Base-by-base conservation (phyloP, 805 yeast species). In the Blastobotrys muscicola region DNA sequence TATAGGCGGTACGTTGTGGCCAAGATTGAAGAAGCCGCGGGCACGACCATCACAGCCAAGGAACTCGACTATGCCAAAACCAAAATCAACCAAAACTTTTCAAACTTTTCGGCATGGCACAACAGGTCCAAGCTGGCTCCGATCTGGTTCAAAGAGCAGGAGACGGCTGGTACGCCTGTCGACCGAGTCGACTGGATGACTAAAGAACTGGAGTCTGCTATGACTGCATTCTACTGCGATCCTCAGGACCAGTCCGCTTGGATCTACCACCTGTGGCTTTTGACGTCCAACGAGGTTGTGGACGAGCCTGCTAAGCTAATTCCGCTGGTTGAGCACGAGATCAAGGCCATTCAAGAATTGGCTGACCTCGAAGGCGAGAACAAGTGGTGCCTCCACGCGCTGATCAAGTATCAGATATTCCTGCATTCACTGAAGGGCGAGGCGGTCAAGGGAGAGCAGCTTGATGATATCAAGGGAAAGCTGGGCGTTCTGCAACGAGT, bases 31-130 rank as follows among this genome's bases (percentile, higher is more conserved):
- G 33, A 41, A 7, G 30, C 50, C 8, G 51, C 58, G 0, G 59
- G 57, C 1, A 39, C 50, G 13, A 66, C 58, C 41, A 57, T 60
- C 50, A 62, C 65, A n/a, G 43, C 55, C 32, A 49, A 63, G 4
- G 97, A 90, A 61, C 78, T 86, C 52, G 71, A 72, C 20, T 90
- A 77, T 62, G 86, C 97, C 1, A 82, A 90, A 0, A 62, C 66
- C 41, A 82, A 80, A 66, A 86, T 92, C 53, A 83, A 82, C 54
- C 73, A 71, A 44, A 84, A 92, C 61, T 85, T 89, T 45, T 84
- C 96, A 33, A 92, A 92, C 61, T 92, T 82, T 56, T 85, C 95
- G 2, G 97, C 98, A 4, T 87, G 95, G 94, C 97, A 90, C 61
- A 85, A 85, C 59, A 69, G 97, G 49, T 74, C 86, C 1, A 78